Evolutionary conservation across 768 basidiomycete genomes (phyloP).

Genomic region (Psilocybe tampanensis): DNA sequence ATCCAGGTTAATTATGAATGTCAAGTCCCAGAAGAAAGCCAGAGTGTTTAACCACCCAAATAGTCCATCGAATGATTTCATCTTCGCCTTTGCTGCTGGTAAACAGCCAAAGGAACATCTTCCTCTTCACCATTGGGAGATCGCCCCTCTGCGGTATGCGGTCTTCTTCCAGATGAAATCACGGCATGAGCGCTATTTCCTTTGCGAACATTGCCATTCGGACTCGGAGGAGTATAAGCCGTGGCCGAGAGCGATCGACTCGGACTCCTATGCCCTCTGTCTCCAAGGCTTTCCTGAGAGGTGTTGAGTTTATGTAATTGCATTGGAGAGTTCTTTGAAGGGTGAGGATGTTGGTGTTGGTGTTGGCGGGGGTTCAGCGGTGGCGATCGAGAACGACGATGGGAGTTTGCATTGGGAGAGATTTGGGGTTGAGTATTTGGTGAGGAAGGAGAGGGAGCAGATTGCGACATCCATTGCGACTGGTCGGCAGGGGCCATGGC

Average conservation of each 20-base stretch:
- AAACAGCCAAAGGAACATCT: slow-evolving; percentile 78
- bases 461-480: slow-evolving; percentile 36
- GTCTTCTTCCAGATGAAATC: slow-evolving; percentile 39
- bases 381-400: slow-evolving; percentile 55
- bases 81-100: slow-evolving; percentile 50
- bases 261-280: slow-evolving; percentile 41
- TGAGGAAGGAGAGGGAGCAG: slow-evolving; percentile 20
- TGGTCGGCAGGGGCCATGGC: slow-evolving; percentile 60
- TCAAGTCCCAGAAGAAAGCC: background rate
- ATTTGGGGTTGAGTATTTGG: slow-evolving; percentile 22
- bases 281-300: slow-evolving; percentile 35
- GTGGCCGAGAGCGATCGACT: slow-evolving; percentile 76
- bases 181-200: slow-evolving; percentile 67
- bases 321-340: slow-evolving; percentile 33
- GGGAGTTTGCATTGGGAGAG: slow-evolving; percentile 31
- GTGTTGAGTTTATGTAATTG: slow-evolving; percentile 34
- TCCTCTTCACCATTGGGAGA: slow-evolving; percentile 62
- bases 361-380: slow-evolving; percentile 36
- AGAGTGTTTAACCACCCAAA: background rate
- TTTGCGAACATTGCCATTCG: slow-evolving; percentile 64
- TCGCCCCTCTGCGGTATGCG: slow-evolving; percentile 43
- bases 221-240: slow-evolving; percentile 41
- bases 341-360: slow-evolving; percentile 3
- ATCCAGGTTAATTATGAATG: slow-evolving; percentile 1
- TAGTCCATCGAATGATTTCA: background rate